These are phyloP conservation scores for Paramecium caudatum DNA, from an alignment of 73 alveolate genomes.

Conservation along the genomic window DNA sequence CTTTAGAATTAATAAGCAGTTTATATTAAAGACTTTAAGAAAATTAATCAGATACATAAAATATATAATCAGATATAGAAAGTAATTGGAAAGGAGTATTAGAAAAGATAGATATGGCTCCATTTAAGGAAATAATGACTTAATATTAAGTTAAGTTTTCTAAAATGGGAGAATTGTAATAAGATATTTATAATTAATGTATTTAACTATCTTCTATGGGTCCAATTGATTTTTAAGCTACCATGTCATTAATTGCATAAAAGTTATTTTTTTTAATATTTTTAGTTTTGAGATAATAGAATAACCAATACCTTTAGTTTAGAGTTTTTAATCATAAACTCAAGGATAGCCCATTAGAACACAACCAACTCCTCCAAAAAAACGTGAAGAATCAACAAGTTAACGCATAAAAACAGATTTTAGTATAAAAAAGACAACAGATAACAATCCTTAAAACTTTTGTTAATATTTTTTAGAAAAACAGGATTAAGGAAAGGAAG, in stretches of 20 bases:
- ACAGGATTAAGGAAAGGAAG: background rate
- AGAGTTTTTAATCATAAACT: background rate
- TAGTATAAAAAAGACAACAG: background rate
- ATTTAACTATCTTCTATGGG: slow-evolving; percentile 9
- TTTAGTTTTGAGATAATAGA: slow-evolving; percentile 17
- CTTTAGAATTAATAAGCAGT: background rate
- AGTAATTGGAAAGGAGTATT: slow-evolving; percentile 45
- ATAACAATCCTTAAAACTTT: background rate
- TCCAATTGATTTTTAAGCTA: slow-evolving; percentile 24
- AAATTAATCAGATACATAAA: background rate
- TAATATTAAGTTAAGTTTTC: background rate
- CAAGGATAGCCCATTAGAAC: slow-evolving; percentile 4
- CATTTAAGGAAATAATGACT: slow-evolving; percentile 8
- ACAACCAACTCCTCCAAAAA: slow-evolving; percentile 64
- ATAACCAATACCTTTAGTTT: background rate
- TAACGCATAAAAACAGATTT: slow-evolving; percentile 50
- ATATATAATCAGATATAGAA: background rate
- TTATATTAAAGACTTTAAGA: background rate
- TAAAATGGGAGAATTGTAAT: background rate
- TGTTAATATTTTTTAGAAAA: slow-evolving; percentile 29
- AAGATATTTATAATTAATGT: background rate
- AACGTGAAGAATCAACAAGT: background rate
- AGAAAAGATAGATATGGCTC: background rate
- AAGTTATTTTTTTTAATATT: background rate
- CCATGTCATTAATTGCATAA: slow-evolving; percentile 10